Percentiles rank a stretch among this genome's conserved stretches.
Conservation (phyloP, 148 eudicot genomes). For the Rhododendron henanense region DNA sequence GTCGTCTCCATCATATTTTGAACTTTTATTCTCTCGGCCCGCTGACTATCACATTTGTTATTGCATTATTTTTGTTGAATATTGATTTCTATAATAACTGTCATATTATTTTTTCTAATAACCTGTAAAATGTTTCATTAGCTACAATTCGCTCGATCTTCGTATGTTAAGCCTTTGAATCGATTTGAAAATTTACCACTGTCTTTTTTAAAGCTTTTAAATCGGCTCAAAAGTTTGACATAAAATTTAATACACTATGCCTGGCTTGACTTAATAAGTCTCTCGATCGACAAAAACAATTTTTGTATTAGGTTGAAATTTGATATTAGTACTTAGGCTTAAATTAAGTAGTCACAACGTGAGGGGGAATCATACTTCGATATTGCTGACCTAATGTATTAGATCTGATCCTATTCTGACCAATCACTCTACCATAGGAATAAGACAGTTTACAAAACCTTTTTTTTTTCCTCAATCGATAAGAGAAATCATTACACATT, state of each 20-base stretch:
- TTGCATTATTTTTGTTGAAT: neutral
- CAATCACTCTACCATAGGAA: neutral
- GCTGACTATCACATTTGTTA: neutral
- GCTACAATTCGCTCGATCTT: neutral
- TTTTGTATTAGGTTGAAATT: neutral
- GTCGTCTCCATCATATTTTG: neutral
- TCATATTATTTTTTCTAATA: neutral
- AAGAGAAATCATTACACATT: too few relatives aligned
- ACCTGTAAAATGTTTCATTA: neutral
- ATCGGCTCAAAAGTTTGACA: neutral
- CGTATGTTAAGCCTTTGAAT: neutral
- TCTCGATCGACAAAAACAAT: neutral
- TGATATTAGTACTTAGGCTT: neutral
- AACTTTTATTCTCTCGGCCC: neutral
- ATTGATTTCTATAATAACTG: neutral
- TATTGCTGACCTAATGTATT: neutral
- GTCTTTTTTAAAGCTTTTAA: neutral
- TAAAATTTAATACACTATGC: neutral
- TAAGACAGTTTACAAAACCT: neutral
- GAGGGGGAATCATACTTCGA: neutral
- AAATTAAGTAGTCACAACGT: neutral
- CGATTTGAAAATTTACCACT: neutral
- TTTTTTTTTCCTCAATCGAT: too few relatives aligned
- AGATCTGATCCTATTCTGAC: neutral
- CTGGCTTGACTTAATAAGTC: slow-evolving; percentile 4